A percentile compares a stretch with the other conserved stretches of the same genome.
phyloP scores from a whole-genome alignment of 768 basidiomycete genomes.

The Strobilomyces echinocephalus region DNA sequence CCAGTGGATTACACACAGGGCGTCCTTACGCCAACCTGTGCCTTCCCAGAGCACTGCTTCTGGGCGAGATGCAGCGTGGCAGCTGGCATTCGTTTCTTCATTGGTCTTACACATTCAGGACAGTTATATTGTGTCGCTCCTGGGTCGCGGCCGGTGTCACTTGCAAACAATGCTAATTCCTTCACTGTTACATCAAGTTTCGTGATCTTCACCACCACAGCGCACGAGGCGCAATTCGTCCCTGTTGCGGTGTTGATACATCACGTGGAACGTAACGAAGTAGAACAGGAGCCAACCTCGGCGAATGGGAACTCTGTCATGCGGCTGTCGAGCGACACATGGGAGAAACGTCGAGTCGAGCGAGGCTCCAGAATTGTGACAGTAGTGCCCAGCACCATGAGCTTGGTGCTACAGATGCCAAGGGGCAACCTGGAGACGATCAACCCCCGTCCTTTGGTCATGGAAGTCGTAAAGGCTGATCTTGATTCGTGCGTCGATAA shows the following conservation, averaged over 20 bases:
- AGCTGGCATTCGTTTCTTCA: slow-evolving; percentile 33
- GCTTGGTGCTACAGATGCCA: slow-evolving; percentile 93
- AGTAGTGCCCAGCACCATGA: slow-evolving; percentile 83
- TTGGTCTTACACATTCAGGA: slow-evolving; percentile 63
- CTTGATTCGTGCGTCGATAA: slow-evolving; percentile 47
- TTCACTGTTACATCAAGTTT: slow-evolving; percentile 71
- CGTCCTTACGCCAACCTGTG: slow-evolving; percentile 23
- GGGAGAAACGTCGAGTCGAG: slow-evolving; percentile 80
- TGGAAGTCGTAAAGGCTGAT: slow-evolving; percentile 76
- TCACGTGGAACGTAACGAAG: slow-evolving; percentile 2
- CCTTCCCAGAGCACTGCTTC: slow-evolving; percentile 61
- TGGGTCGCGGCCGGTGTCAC: slow-evolving; percentile 24
- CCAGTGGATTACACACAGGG: slow-evolving; percentile 20
- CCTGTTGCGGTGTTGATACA: slow-evolving; percentile 32
- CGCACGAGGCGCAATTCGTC: slow-evolving; percentile 76
- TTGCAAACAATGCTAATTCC: slow-evolving; percentile 62
- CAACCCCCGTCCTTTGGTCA: slow-evolving; percentile 85
- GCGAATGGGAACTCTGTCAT: slow-evolving; percentile 20
- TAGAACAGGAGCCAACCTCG: slow-evolving; percentile 16
- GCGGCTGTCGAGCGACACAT: slow-evolving; percentile 27
- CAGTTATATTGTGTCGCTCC: slow-evolving; percentile 53
- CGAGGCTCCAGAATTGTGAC: slow-evolving; percentile 87
- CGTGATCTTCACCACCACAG: slow-evolving; percentile 77
- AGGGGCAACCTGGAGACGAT: slow-evolving; percentile 95
- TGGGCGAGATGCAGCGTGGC: slow-evolving; percentile 32